Percentiles rank a stretch among this genome's conserved stretches.
Conservation (phyloP, 768 basidiomycete genomes). For the Agrocybe chaxingu region DNA sequence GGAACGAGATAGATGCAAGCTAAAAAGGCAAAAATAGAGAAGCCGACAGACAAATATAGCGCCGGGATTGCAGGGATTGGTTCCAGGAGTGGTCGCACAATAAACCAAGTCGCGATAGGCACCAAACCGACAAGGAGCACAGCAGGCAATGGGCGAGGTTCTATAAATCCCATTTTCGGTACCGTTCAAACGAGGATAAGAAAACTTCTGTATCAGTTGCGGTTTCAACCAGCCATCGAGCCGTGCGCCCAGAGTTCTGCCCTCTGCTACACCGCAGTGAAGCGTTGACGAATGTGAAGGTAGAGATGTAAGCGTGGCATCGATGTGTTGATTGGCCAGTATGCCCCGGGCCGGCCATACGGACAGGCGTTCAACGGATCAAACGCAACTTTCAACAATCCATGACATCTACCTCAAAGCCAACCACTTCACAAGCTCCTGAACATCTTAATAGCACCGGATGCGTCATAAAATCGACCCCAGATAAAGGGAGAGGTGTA, state of each 20-base stretch:
- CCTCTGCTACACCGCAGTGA: too few relatives aligned
- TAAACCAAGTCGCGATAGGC: slow-evolving; percentile 72
- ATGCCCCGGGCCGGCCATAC: too few relatives aligned
- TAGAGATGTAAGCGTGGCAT: too few relatives aligned
- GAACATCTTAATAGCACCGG: slow-evolving; percentile 43
- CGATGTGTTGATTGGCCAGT: too few relatives aligned
- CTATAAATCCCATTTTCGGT: slow-evolving; percentile 20
- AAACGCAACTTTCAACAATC: background rate
- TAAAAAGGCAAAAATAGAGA: slow-evolving; percentile 80
- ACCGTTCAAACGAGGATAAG: background rate
- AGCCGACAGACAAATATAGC: slow-evolving; percentile 76
- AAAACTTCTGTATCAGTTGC: background rate
- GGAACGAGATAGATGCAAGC: slow-evolving; percentile 78
- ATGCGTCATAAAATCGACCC: slow-evolving; percentile 41
- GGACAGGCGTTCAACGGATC: too few relatives aligned
- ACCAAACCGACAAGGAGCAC: slow-evolving; percentile 55
- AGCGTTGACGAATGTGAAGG: too few relatives aligned
- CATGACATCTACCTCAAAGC: background rate
- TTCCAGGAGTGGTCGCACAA: slow-evolving; percentile 67
- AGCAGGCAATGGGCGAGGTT: slow-evolving; percentile 49
- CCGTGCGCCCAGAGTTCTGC: too few relatives aligned
- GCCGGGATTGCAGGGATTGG: slow-evolving; percentile 68
- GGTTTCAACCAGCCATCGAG: too few relatives aligned
- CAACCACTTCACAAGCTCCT: slow-evolving; percentile 10
- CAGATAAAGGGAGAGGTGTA: slow-evolving; percentile 59